Evolutionary conservation across 2,329 filamentous ascomycete species (phyloP).

Genomic region (Aspergillus versicolor): DNA sequence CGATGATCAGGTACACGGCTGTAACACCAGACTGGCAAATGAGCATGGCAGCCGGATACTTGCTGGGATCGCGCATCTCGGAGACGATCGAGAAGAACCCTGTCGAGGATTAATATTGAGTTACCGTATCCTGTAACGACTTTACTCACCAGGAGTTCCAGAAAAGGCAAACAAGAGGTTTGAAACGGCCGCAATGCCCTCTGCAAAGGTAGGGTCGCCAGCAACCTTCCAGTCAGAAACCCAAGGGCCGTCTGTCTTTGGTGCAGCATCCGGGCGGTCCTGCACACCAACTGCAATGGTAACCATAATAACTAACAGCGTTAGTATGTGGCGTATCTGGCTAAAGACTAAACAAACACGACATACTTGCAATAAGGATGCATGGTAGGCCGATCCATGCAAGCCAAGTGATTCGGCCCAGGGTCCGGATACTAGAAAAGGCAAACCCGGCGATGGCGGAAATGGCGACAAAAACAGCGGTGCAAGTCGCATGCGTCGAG

Average conservation of each 20-base stretch:
- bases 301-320: background rate
- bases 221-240: background rate
- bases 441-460: conserved; percentile 19
- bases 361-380: conserved; percentile 14
- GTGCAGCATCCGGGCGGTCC: background rate
- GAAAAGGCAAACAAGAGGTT: conserved; percentile 24
- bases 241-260: background rate
- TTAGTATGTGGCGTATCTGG: background rate
- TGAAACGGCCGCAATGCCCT: conserved; percentile 22
- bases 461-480: conserved; percentile 23
- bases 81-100: conserved; percentile 35
- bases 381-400: conserved; percentile 31
- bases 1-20: conserved; percentile 32
- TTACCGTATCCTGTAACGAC: background rate
- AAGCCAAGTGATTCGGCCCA: conserved; percentile 32
- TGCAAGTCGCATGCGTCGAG: conserved; percentile 34
- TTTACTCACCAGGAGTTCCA: conserved; percentile 16
- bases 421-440: conserved; percentile 33
- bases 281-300: background rate
- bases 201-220: conserved; percentile 18
- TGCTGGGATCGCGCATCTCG: conserved; percentile 34
- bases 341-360: background rate
- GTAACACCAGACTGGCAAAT: conserved; percentile 32
- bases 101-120: background rate
- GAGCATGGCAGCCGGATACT: conserved; percentile 31